Conservation (phyloP, 345 rosid genomes). For the Camelina hispida region DNA sequence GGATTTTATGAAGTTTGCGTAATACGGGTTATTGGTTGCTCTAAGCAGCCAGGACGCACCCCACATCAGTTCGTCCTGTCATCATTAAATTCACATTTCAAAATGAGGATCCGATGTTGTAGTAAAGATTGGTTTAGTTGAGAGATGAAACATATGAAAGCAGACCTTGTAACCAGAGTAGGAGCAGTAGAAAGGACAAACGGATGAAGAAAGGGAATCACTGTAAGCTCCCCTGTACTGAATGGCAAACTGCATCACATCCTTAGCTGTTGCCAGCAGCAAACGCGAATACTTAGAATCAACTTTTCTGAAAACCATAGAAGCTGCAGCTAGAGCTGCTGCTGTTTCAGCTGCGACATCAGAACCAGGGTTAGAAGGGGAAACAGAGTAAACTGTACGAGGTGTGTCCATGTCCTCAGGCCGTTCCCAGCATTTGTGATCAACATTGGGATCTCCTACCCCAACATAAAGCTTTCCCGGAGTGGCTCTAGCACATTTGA, state of each 20-base stretch:
- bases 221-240: conserved; percentile 82
- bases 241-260: conserved; percentile 77
- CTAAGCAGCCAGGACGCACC: conserved; percentile 82
- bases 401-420: conserved; percentile 96
- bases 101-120: not conserved
- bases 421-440: conserved; percentile 94
- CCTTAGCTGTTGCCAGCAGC: conserved; percentile 62
- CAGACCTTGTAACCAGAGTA: conserved; percentile 86
- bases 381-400: conserved; percentile 71
- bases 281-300: conserved; percentile 60
- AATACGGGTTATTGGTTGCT: conserved; percentile 71
- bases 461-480: conserved; percentile 88
- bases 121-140: conserved; percentile 17
- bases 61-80: conserved; percentile 89
- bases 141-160: conserved; percentile 17
- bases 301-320: conserved; percentile 71
- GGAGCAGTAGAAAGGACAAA: conserved; percentile 89
- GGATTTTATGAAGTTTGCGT: conserved; percentile 66
- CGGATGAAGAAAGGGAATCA: conserved; percentile 77
- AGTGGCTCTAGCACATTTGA: conserved; percentile 79
- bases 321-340: conserved; percentile 90
- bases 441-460: conserved; percentile 87
- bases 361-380: conserved; percentile 82
- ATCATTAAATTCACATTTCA: not conserved
- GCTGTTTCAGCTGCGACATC: conserved; percentile 93